Base-by-base conservation (phyloP, 1,284 basidiomycete genomes). In the Salmacisia buchloeana region DNA sequence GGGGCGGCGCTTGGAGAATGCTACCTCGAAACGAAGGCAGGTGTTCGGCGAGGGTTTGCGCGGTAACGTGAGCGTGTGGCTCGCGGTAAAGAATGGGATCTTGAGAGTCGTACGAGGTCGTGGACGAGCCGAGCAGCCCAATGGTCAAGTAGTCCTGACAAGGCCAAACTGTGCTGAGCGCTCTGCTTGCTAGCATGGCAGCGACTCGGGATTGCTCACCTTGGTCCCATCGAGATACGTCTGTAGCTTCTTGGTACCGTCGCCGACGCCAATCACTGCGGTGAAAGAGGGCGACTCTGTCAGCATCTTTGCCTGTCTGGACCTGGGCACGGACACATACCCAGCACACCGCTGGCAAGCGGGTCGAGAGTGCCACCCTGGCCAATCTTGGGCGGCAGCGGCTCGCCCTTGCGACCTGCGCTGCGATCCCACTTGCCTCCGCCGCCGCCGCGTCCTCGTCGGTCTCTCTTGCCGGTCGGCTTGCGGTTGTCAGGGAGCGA, bases 351-450 rank as follows among this genome's bases (percentile, higher is more conserved):
- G 77, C 92, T 89, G n/a, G 96, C 96, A 21, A 98, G 84, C 12
- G 96, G 96, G 82, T 99, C 96, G 52, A 99, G 83, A 2, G 96
- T 99, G 18, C 93, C 93, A 52, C 92, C 92, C 81, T 94, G 91
- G 1, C 92, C 92, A 54, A 94, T 85, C 81, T 94, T 94, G 56
- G 76, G 77, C 10, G 73, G 71, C 18, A 67, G 66, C 4, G 59
- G 92, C 80, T 52, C 46, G 46, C 46, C 46, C 46, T 31, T 52
- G 18, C 15, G 18, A 18, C 41, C 41, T 43, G 41, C 41, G 23
- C 23, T 43, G 18, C 41, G 15, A 9, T 38, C 15, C 15, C 35
- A 38, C n/a, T n/a, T n/a, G n/a, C n/a, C n/a, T n/a, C 46, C 46
- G 4, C 46, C 46, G 15, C 46, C 23, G 9, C 46, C 46, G 15